phyloP scores from a whole-genome alignment of 257 asterid species.

The Fraxinus anomala region DNA sequence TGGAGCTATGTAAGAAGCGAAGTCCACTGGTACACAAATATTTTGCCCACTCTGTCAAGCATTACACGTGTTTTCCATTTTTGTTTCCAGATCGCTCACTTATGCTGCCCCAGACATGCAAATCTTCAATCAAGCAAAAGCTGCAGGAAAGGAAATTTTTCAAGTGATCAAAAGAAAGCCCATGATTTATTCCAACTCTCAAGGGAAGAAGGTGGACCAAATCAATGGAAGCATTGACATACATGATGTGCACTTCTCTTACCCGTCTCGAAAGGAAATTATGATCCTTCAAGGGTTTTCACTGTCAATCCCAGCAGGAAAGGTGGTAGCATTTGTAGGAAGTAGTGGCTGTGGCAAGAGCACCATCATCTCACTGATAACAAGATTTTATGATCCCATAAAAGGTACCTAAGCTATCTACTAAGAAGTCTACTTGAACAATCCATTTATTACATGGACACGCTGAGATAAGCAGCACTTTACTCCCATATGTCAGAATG shows the following conservation, averaged over 20 bases:
- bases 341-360: conserved; percentile 89
- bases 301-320: conserved; percentile 77
- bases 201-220: conserved; percentile 46
- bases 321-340: conserved; percentile 71
- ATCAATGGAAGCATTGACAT: conserved; percentile 60
- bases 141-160: conserved; percentile 84
- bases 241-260: conserved; percentile 59
- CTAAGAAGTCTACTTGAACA: conserved; percentile 11
- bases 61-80: conserved; percentile 6
- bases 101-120: conserved; percentile 91
- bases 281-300: conserved; percentile 70
- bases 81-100: conserved; percentile 68
- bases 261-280: conserved; percentile 66
- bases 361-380: conserved; percentile 68
- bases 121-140: conserved; percentile 80
- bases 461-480: not conserved
- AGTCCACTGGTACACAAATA: not conserved
- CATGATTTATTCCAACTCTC: conserved; percentile 39
- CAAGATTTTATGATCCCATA: conserved; percentile 72
- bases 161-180: conserved; percentile 70
- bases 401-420: conserved; percentile 41
- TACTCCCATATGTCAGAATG: not conserved
- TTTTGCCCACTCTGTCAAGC: conserved; percentile 13
- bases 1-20: conserved; percentile 76
- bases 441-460: conserved; percentile 7